A percentile compares a stretch with the other conserved stretches of the same genome.
These are phyloP conservation scores for Alloteropsis semialata DNA, from an alignment of 176 grass and related monocot genomes.

Conservation along the genomic window DNA sequence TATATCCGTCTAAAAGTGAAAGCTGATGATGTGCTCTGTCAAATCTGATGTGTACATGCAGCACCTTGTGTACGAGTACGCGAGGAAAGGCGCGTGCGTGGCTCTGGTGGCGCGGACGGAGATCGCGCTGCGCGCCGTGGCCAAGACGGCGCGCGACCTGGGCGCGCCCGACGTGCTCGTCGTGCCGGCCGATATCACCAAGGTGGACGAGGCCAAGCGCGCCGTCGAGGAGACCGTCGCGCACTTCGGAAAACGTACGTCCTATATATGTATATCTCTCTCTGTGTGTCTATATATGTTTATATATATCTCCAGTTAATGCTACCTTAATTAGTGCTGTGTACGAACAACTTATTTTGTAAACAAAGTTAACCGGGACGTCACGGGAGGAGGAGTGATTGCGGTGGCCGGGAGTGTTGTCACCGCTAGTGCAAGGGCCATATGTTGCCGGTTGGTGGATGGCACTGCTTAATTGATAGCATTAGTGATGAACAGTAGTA, in stretches of 20 bases:
- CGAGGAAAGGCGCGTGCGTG: conserved; percentile 63
- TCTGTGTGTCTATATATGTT: not conserved
- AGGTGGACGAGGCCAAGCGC: conserved; percentile 56
- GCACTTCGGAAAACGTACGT: conserved; percentile 70
- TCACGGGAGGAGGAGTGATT: not conserved
- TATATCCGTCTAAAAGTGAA: too few species aligned
- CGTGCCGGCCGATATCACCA: conserved; percentile 64
- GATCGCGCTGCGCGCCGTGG: conserved; percentile 54
- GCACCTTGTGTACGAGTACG: conserved; percentile 88
- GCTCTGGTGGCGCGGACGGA: conserved; percentile 76
- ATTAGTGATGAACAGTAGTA: not conserved
- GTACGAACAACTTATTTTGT: not conserved
- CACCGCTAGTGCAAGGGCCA: not conserved
- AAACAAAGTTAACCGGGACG: not conserved
- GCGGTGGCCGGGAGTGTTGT: not conserved
- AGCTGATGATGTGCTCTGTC: too few species aligned
- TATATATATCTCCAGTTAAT: not conserved
- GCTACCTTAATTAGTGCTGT: not conserved
- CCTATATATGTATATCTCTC: not conserved
- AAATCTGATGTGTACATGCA: not conserved
- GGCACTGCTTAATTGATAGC: not conserved
- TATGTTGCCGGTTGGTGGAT: not conserved
- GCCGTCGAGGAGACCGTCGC: conserved; percentile 74
- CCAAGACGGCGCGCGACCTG: conserved; percentile 47
- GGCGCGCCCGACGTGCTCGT: conserved; percentile 65